These are phyloP conservation scores for Dothistroma septosporum DNA, from an alignment of 2,329 filamentous ascomycete species.

Conservation along the genomic window DNA sequence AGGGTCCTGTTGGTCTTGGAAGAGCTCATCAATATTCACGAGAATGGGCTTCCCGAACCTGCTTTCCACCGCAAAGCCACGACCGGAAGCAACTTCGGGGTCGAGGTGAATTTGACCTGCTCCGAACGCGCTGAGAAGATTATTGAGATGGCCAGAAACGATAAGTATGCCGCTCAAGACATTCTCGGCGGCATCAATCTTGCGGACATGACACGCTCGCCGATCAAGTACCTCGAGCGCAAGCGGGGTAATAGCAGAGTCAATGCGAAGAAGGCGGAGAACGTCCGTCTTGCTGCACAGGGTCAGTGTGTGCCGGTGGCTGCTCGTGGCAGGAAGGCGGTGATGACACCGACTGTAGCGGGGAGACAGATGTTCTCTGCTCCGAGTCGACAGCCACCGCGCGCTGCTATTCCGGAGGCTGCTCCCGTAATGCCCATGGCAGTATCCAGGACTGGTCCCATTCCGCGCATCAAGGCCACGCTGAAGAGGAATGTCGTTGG, in stretches of 20 bases:
- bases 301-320: background rate
- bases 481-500: background rate
- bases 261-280: constrained; percentile 17
- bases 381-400: background rate
- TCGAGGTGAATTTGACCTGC: constrained; percentile 9
- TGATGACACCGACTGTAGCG: background rate
- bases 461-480: background rate
- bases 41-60: constrained; percentile 9
- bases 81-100: constrained; percentile 9
- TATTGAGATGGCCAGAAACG: constrained; percentile 4
- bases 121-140: constrained; percentile 12
- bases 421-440: background rate
- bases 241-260: constrained; percentile 17
- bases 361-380: background rate
- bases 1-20: constrained; percentile 13
- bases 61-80: constrained; percentile 2
- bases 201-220: constrained; percentile 7
- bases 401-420: background rate
- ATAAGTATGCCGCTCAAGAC: constrained; percentile 19
- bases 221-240: constrained; percentile 11
- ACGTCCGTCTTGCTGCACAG: constrained; percentile 3
- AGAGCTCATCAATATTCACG: constrained; percentile 13
- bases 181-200: constrained; percentile 11
- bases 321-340: background rate
- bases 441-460: background rate